These are phyloP conservation scores for Murraya koenigii DNA, from an alignment of 345 rosid species.

Conservation along the genomic window DNA sequence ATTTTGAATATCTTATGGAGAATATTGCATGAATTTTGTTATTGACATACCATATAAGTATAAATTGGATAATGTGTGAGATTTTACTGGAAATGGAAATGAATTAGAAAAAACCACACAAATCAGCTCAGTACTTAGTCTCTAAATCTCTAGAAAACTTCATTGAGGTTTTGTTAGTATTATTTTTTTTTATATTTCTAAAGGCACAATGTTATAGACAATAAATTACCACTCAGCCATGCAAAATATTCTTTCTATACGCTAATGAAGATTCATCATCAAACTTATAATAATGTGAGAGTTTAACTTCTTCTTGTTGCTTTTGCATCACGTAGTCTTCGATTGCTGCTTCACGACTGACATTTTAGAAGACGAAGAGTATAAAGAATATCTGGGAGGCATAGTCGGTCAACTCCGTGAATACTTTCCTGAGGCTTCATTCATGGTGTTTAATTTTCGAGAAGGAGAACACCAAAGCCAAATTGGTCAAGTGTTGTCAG, in stretches of 20 bases:
- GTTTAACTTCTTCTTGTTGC: not conserved
- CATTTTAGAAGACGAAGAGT: conserved; percentile 48
- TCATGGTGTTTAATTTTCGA: conserved; percentile 76
- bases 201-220: not conserved
- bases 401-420: conserved; percentile 54
- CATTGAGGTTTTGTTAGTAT: not conserved
- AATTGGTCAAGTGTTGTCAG: conserved; percentile 48
- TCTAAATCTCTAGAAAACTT: not conserved
- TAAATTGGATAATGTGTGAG: not conserved
- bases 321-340: conserved; percentile 39
- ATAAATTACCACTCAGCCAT: not conserved
- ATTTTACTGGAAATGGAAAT: not conserved
- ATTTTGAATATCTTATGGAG: not conserved
- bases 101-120: not conserved
- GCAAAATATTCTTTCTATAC: no score
- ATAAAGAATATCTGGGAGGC: conserved; percentile 48
- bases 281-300: not conserved
- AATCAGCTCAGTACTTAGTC: not conserved
- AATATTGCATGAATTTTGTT: not conserved
- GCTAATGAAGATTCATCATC: not conserved
- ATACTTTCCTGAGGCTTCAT: conserved; percentile 57
- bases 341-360: conserved; percentile 67
- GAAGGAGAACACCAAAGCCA: conserved; percentile 54
- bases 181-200: not conserved
- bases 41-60: not conserved